These are phyloP conservation scores for Starmerella tilneyi DNA, from an alignment of 805 yeast genomes.

Conservation along the genomic window DNA sequence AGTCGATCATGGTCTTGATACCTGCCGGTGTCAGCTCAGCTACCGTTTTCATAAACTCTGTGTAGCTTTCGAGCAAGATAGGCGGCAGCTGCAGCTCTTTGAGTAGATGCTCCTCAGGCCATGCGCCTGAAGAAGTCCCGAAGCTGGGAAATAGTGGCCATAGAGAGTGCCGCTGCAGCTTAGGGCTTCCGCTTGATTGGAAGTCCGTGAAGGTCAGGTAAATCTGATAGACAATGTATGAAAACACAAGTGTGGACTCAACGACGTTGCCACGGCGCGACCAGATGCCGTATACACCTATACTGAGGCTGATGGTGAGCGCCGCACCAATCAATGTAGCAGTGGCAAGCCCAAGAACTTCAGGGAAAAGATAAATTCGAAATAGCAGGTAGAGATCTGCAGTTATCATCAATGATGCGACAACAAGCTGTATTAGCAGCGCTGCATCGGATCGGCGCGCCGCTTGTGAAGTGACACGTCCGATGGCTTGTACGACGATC, in stretches of 20 bases:
- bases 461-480: slow-evolving; percentile 68
- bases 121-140: slow-evolving; percentile 6
- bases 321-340: slow-evolving; percentile 83
- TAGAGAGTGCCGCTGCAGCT: not conserved
- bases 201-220: slow-evolving; percentile 88
- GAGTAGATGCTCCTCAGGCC: slow-evolving; percentile 1
- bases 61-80: slow-evolving; percentile 32
- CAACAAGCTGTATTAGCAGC: slow-evolving; percentile 61
- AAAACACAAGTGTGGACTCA: slow-evolving; percentile 75
- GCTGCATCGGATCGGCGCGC: slow-evolving; percentile 57
- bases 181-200: slow-evolving; percentile 30
- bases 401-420: slow-evolving; percentile 66
- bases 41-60: slow-evolving; percentile 30
- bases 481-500: slow-evolving; percentile 82
- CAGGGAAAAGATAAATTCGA: slow-evolving; percentile 68
- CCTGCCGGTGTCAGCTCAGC: slow-evolving; percentile 36
- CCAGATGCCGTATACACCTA: slow-evolving; percentile 75
- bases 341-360: slow-evolving; percentile 53
- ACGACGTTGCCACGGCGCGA: slow-evolving; percentile 80
- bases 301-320: slow-evolving; percentile 58
- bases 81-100: slow-evolving; percentile 33
- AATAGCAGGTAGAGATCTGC: slow-evolving; percentile 68
- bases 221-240: slow-evolving; percentile 84
- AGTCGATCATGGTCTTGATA: slow-evolving; percentile 35
- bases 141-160: slow-evolving; percentile 7